These are phyloP conservation scores for Hordeum pubiflorum DNA, from an alignment of 202 grass and related monocot genomes.

Conservation along the genomic window DNA sequence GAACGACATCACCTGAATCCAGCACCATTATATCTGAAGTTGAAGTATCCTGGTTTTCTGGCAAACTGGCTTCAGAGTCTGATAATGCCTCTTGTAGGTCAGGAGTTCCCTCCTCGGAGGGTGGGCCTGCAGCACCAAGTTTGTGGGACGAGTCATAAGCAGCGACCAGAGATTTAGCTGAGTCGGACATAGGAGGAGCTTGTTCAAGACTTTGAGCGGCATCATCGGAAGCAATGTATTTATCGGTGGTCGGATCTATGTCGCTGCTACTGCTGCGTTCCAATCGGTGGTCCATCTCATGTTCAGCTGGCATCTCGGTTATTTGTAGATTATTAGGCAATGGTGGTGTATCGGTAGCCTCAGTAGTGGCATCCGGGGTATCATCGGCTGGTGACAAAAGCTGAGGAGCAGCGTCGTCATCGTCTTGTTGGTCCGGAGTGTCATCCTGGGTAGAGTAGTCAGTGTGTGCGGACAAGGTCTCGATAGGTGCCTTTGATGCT, in stretches of 20 bases:
- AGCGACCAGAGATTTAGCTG: background rate
- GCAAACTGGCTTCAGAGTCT: slow-evolving; percentile 19
- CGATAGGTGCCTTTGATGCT: slow-evolving; percentile 45
- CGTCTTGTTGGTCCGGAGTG: background rate
- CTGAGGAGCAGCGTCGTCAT: background rate
- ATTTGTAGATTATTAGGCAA: slow-evolving; percentile 14
- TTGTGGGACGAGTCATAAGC: slow-evolving; percentile 10
- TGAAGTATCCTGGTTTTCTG: slow-evolving; percentile 16
- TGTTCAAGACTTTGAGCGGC: background rate
- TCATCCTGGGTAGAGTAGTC: slow-evolving; percentile 12
- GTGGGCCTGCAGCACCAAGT: background rate
- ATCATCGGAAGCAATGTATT: slow-evolving; percentile 18
- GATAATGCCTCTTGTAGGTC: slow-evolving; percentile 10
- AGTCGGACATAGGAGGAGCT: background rate
- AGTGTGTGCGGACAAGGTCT: slow-evolving; percentile 22
- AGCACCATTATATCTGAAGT: slow-evolving; percentile 29
- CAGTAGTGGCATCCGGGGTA: background rate
- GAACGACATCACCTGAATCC: slow-evolving; percentile 43
- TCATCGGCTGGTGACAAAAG: background rate
- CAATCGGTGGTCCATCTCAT: slow-evolving; percentile 4
- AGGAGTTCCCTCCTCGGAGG: background rate
- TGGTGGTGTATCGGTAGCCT: background rate
- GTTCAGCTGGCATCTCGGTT: background rate
- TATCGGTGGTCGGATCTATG: background rate
- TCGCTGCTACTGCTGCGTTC: slow-evolving; percentile 16